These are phyloP conservation scores for Zymoseptoria ardabiliae DNA, from an alignment of 2,329 filamentous ascomycete genomes.

Conservation along the genomic window DNA sequence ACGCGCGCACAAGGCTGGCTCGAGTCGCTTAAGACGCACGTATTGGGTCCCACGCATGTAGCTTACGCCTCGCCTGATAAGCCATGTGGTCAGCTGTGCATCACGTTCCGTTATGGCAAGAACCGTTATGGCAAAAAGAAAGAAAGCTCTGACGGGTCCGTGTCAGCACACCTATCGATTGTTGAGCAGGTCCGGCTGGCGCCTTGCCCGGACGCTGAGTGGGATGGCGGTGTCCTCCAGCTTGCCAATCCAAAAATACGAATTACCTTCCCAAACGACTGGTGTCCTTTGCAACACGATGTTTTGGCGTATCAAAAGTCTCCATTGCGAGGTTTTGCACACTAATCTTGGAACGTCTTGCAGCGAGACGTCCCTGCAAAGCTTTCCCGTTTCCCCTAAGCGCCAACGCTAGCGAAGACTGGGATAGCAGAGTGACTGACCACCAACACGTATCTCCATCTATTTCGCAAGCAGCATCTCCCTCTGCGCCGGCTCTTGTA, in stretches of 20 bases:
- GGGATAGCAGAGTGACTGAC: not conserved
- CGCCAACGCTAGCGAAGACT: not conserved
- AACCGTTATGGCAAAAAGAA: too few relatives aligned
- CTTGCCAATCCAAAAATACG: too few relatives aligned
- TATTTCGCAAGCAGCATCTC: slow-evolving; percentile 29
- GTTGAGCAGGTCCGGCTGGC: not conserved
- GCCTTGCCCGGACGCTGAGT: not conserved
- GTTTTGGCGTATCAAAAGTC: not conserved
- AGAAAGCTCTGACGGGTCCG: not conserved
- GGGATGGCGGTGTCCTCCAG: too few relatives aligned
- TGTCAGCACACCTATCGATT: not conserved
- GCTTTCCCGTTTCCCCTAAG: not conserved
- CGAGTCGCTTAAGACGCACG: not conserved
- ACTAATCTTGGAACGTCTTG: too few relatives aligned
- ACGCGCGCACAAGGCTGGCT: not conserved
- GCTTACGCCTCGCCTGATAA: not conserved
- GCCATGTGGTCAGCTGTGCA: not conserved
- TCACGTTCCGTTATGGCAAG: too few relatives aligned
- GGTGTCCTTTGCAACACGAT: not conserved
- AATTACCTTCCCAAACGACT: not conserved
- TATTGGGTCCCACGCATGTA: not conserved
- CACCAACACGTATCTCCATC: not conserved
- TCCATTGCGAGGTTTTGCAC: not conserved
- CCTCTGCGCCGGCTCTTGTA: slow-evolving; percentile 50
- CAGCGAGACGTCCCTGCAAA: too few relatives aligned